These are phyloP conservation scores for Acacia pycnantha DNA, from an alignment of 331 rosid species.

Conservation along the genomic window DNA sequence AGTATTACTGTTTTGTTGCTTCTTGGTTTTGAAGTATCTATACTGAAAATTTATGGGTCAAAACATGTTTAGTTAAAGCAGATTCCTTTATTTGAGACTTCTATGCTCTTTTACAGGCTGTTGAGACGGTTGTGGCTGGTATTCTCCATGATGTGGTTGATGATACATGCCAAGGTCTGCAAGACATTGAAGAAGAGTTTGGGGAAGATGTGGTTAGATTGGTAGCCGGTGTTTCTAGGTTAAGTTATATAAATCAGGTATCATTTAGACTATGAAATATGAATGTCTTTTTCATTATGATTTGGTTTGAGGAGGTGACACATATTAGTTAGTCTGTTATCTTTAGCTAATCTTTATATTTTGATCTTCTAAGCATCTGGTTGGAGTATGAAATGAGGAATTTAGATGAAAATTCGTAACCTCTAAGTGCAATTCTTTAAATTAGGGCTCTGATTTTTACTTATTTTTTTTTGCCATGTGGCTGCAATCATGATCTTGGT, in stretches of 20 bases:
- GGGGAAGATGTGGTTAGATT: conserved; percentile 82
- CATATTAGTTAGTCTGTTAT: neutral
- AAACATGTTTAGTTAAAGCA: conserved; percentile 9
- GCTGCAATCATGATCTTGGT: neutral
- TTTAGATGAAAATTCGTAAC: neutral
- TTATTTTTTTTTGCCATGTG: neutral
- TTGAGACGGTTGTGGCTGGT: conserved; percentile 93
- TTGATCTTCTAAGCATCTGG: neutral
- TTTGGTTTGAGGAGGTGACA: conserved; percentile 30
- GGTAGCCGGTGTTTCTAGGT: conserved; percentile 91
- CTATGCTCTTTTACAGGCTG: conserved; percentile 65
- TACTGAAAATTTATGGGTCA: neutral
- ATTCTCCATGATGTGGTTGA: conserved; percentile 94
- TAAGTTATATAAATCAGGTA: conserved; percentile 97
- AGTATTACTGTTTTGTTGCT: neutral
- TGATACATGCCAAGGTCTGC: conserved; percentile 75
- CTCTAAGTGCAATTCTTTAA: neutral
- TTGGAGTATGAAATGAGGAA: neutral
- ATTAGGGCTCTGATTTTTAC: neutral
- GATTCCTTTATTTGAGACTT: conserved; percentile 24
- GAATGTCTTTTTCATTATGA: conserved; percentile 2
- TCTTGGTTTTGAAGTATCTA: neutral
- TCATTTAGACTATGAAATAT: conserved; percentile 7
- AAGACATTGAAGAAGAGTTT: conserved; percentile 65
- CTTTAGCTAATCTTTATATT: conserved; percentile 23